These are phyloP conservation scores for Paraconiothyrium sp. DNA, from an alignment of 2,329 filamentous ascomycete species.

Conservation along the genomic window DNA sequence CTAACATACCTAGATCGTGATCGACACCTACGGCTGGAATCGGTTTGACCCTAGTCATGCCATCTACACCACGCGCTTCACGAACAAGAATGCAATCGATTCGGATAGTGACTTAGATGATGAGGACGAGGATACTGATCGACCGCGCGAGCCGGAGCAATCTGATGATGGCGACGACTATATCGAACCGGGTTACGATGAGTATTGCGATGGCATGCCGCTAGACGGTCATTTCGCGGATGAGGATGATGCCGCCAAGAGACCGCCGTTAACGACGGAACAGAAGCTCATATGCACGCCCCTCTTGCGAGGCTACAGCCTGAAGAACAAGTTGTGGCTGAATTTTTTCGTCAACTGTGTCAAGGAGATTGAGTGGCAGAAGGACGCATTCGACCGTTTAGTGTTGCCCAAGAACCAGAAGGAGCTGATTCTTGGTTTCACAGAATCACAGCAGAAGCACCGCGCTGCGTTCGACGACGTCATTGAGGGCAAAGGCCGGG, in stretches of 20 bases:
- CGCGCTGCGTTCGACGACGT: constrained; percentile 37
- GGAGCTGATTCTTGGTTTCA: constrained; percentile 45
- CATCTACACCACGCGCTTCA: constrained; percentile 51
- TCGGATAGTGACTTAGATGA: constrained; percentile 12
- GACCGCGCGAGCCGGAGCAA: neutral
- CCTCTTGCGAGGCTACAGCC: constrained; percentile 40
- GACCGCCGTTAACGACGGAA: constrained; percentile 31
- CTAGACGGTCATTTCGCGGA: constrained; percentile 49
- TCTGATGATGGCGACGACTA: constrained; percentile 1
- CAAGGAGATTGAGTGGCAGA: constrained; percentile 43
- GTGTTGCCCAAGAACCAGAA: constrained; percentile 44
- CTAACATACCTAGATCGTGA: constrained; percentile 53
- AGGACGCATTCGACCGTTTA: constrained; percentile 38
- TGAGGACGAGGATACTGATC: constrained; percentile 15
- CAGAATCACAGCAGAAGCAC: constrained; percentile 38
- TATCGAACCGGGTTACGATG: constrained; percentile 23
- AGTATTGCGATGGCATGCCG: constrained; percentile 28
- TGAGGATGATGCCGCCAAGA: constrained; percentile 27
- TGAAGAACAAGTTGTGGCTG: constrained; percentile 40
- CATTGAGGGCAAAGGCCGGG: constrained; percentile 60
- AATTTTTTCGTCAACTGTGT: constrained; percentile 43
- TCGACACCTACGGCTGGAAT: constrained; percentile 64
- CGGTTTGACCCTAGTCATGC: constrained; percentile 56
- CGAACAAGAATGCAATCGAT: constrained; percentile 35
- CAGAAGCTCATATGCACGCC: constrained; percentile 40